Base-by-base conservation (phyloP, 768 basidiomycete genomes). In the Saitozyma podzolica region DNA sequence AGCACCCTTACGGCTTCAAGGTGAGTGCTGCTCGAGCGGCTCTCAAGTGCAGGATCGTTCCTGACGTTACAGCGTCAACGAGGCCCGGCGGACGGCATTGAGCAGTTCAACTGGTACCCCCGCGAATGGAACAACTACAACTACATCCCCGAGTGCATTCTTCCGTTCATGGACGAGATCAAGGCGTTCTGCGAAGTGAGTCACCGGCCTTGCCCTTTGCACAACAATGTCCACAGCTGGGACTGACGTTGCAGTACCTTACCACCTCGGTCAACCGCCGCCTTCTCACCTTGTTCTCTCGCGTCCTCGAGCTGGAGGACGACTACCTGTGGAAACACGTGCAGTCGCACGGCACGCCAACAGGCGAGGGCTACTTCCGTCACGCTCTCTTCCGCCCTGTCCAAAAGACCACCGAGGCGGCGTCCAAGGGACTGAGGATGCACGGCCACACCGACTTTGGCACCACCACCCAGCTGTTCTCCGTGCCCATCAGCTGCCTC, bases 241-340 rank as follows among this genome's bases (percentile, higher is more conserved):
- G 29, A 29, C 29, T 29, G 29, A 29, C 29, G 5, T 29, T 2
- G 5, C 29, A 29, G 50, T 69, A 69, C 56, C 57, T 72, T 13
- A 62, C 64, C 42, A 49, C 54, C 54, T 66, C 64, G 16, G 66
- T 72, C 56, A 72, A 73, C 58, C 62, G 64, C n/a, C 61, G 69
- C 8, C 60, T 75, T 8, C 56, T 73, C n/a, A 65, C 52, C 3
- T 57, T 75, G 29, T 55, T 75, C 16, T 73, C 72, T 5, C 56
- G 56, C 11, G 74, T 73, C 13, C 65, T 75, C 59, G 74, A 75
- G 43, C 64, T 75, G 11, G 62, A 61, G 14, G 67, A 65, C 19
- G 74, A 76, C 41, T 69, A 65, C 40, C 70, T 76, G 16, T 73
- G 70, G 69, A 59, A 73, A 14, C 64, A 67, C 39, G 66, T 72